Conservation (phyloP, 2,329 filamentous ascomycete species). For the Stachybotrys chartarum region DNA sequence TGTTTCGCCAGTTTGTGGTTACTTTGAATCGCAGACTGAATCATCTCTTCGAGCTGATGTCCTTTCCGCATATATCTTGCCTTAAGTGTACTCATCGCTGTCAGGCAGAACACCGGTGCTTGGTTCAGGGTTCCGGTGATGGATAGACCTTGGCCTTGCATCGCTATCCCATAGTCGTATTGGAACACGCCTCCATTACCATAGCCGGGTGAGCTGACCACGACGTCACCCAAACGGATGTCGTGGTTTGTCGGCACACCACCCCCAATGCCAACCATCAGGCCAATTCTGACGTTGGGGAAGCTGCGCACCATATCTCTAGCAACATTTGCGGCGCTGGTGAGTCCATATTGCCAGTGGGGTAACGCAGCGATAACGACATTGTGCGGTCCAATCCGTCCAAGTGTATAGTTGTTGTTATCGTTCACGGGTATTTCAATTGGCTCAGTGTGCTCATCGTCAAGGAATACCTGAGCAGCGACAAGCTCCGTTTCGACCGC, state of each 20-base stretch:
- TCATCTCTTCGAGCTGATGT: not conserved
- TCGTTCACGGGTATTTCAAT: conserved; percentile 4
- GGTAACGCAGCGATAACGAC: conserved; percentile 20
- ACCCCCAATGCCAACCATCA: conserved; percentile 8
- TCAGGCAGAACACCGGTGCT: not conserved
- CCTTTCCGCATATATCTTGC: not conserved
- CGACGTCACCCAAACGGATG: conserved; percentile 7
- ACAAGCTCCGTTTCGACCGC: conserved; percentile 10
- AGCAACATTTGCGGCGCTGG: conserved; percentile 19
- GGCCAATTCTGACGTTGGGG: conserved; percentile 9
- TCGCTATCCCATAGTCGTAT: conserved; percentile 4
- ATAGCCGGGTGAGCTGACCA: conserved; percentile 1
- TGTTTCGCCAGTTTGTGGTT: not conserved
- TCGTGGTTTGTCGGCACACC: conserved; percentile 5
- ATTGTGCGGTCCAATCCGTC: conserved; percentile 16
- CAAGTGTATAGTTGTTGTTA: conserved; percentile 16
- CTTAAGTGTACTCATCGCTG: not conserved
- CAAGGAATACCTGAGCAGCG: conserved; percentile 10
- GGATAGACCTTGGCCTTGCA: conserved; percentile 1
- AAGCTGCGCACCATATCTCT: conserved; percentile 21
- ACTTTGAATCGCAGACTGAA: not conserved
- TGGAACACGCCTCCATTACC: conserved; percentile 2
- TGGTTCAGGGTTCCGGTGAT: conserved; percentile 2
- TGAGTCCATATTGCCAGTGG: conserved; percentile 18
- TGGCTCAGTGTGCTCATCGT: conserved; percentile 7